A percentile compares a stretch with the other conserved stretches of the same genome.
Evolutionary conservation across 169 alveolate species (phyloP).

Genomic region (Eimeria necatrix): DNA sequence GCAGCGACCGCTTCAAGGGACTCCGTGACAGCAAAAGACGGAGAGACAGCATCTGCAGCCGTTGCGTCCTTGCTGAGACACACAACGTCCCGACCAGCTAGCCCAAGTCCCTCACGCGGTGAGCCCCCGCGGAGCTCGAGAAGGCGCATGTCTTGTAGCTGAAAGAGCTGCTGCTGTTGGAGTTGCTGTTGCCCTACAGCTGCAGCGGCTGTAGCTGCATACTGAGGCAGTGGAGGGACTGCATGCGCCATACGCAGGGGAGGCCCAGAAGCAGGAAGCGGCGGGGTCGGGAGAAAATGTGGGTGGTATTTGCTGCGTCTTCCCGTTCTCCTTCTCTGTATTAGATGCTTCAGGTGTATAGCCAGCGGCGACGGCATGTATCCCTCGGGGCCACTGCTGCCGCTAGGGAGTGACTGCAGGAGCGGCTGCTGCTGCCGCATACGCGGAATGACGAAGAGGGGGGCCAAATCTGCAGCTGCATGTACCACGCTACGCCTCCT

Average conservation of each 20-base stretch:
- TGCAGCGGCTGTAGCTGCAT: slow-evolving; percentile 55
- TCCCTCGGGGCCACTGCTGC: not conserved
- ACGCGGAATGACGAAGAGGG: slow-evolving; percentile 30
- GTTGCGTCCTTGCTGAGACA: slow-evolving; percentile 17
- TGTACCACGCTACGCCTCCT: slow-evolving; percentile 60
- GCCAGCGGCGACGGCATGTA: slow-evolving; percentile 32
- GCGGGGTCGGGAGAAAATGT: slow-evolving; percentile 5
- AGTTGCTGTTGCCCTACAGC: slow-evolving; percentile 75
- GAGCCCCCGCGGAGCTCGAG: slow-evolving; percentile 51
- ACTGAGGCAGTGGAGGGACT: slow-evolving; percentile 7
- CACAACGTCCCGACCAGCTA: slow-evolving; percentile 33
- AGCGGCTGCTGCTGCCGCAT: slow-evolving; percentile 62
- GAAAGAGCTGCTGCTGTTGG: slow-evolving; percentile 64
- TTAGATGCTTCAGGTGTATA: slow-evolving; percentile 52
- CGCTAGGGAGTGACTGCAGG: slow-evolving; percentile 15
- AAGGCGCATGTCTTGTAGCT: slow-evolving; percentile 60
- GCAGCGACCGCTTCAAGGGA: slow-evolving; percentile 32
- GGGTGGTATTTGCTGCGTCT: slow-evolving; percentile 59
- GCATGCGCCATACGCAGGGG: slow-evolving; percentile 7
- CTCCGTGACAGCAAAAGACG: not conserved
- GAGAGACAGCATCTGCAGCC: slow-evolving; percentile 52
- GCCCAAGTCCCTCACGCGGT: not conserved
- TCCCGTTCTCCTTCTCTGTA: slow-evolving; percentile 26
- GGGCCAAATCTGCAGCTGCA: slow-evolving; percentile 50
- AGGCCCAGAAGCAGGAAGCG: slow-evolving; percentile 33